Evolutionary conservation across 75 land plant genomes (phyloP), one percentile per base, ranked within the genome.

Genomic region (Gnetum montanum): DNA sequence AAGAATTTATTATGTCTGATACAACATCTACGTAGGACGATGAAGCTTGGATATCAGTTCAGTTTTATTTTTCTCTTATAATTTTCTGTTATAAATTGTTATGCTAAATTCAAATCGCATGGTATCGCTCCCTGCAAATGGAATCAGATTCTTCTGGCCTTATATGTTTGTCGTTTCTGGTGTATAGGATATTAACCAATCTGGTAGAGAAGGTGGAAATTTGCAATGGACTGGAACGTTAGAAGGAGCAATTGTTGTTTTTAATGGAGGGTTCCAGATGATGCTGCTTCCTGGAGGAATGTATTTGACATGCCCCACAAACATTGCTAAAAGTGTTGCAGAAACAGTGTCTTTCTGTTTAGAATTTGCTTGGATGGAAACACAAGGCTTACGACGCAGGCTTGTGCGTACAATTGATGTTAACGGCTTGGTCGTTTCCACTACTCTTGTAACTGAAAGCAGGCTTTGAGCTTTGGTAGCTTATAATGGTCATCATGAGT

Each of bases 301-400:
- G 76, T 73, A 79, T 43, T 67, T 94, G 76, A 85, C 96, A 16
- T 80, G 63, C 55, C 98, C 98, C 10, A 49, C 43, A 22, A 82
- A 84, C 60, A 64, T 90, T 12, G 80, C 77, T n/a, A 80, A 76
- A 33, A 77, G 85, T 47, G 85, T 94, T 16, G 74, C 69, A 22
- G 68, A 75, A 30, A 70, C 79, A 24, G 81, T 75, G 46, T 78
- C 88, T 11, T 94, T 94, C 70, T 80, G 72, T 67, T 72, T 94
- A 8, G 98, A 94, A 77, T 81, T 94, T 31, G 75, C 88, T 8
- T 94, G 98, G 98, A 68, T 86, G 36, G 91, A 89, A 46, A 65
- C 85, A 18, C 81, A 87, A n/a, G 70, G 64, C 33, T 70, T 70
- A 68, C 69, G 98, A 59, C 96, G 89, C 57, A 67, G 98, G 44